Evolutionary conservation across 2,329 filamentous ascomycete species (phyloP), one percentile per base, ranked within the genome.

Genomic region (Xylaria hypoxylon): DNA sequence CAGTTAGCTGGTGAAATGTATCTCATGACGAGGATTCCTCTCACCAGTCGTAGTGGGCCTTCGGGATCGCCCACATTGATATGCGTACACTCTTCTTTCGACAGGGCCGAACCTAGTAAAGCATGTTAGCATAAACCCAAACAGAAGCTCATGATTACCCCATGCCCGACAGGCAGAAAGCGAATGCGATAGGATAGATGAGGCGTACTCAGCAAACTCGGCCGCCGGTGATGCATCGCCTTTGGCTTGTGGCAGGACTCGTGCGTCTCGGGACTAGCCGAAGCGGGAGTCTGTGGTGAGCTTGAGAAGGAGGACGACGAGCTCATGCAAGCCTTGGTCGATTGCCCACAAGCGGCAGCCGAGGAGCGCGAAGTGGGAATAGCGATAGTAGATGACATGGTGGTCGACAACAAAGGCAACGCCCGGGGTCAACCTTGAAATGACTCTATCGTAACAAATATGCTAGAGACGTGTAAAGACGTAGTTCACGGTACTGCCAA

Each of bases 41-140:
- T 78, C 81, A 93, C 90, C 81, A 94, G 82, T 61, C 90, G 85
- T 70, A 90, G 89, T 69, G 88, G 86, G n/a, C 89, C 90, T 70
- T 93, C 90, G 26, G 89, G 88, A 69, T 91, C 87, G 47, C 90
- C 91, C 71, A 95, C 88, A 77, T 94, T 92, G 78, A 94, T 89
- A 52, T 93, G 90, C n/a, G 90, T 93, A 75, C 90, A 90, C 79
- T 94, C 90, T 72, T 91, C 86, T 77, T 92, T 89, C 50, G 88
- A 88, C 68, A 94, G 84, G 19, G 91, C 90, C 47, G 88, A 86
- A 78, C 91, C 91, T 93, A 66, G 61, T 65, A 61, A 61, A 63
- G 57, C 66, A 63, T 50, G 69, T 70, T 58, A 75, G 63, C 50
- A 64, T 61, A 33, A 70, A 77, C 64, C 57, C 47, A 59, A 28